phyloP scores from a whole-genome alignment of 768 basidiomycete species.

The Terana coerulea region DNA sequence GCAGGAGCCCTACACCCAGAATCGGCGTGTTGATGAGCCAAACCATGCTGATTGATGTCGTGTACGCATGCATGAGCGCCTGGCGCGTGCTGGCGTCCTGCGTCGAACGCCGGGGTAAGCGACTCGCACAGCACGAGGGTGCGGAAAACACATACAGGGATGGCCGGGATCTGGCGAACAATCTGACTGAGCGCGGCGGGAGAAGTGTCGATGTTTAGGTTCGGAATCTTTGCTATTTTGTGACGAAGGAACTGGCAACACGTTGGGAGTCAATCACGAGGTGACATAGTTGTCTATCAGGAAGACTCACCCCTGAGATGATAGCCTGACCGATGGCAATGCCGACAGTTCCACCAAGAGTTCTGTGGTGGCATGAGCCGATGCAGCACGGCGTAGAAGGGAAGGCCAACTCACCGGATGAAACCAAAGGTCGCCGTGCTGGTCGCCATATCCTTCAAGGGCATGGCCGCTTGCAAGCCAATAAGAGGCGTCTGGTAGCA shows the following conservation, averaged over 20 bases:
- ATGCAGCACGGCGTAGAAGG: background rate
- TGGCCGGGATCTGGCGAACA: slow-evolving; percentile 40
- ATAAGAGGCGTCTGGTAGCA: slow-evolving; percentile 55
- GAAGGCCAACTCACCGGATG: slow-evolving; percentile 43
- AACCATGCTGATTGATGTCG: slow-evolving; percentile 55
- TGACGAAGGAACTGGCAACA: slow-evolving; percentile 33
- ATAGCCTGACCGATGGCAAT: slow-evolving; percentile 73
- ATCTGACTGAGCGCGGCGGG: slow-evolving; percentile 42
- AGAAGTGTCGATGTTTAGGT: slow-evolving; percentile 38
- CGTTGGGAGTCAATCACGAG: background rate
- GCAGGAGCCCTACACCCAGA: slow-evolving; percentile 46
- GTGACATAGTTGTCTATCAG: background rate
- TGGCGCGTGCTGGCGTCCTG: slow-evolving; percentile 49
- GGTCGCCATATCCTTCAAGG: slow-evolving; percentile 82
- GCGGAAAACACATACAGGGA: slow-evolving; percentile 34
- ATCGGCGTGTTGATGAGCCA: slow-evolving; percentile 66
- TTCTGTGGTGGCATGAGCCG: slow-evolving; percentile 34
- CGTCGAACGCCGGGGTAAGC: slow-evolving; percentile 3
- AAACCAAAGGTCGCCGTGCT: slow-evolving; percentile 70
- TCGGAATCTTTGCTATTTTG: slow-evolving; percentile 36
- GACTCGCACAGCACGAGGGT: background rate
- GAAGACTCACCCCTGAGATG: slow-evolving; percentile 46
- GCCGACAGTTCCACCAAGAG: slow-evolving; percentile 73
- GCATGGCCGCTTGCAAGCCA: slow-evolving; percentile 84
- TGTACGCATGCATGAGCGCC: slow-evolving; percentile 56